phyloP scores from a whole-genome alignment of 2,329 filamentous ascomycete species.

The Fusarium nelsonii region DNA sequence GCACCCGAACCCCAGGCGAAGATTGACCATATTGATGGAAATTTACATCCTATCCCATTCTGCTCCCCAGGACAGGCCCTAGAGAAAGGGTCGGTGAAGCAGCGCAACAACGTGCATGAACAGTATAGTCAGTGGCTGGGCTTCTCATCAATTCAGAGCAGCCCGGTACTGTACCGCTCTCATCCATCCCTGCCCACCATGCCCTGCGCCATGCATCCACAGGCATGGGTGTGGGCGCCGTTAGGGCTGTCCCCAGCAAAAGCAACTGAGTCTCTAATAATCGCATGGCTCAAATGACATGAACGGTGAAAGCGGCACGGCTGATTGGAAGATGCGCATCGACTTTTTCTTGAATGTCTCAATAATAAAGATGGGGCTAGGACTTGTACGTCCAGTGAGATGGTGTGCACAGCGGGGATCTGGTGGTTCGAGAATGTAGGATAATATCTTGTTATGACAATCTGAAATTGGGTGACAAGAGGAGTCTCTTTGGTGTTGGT shows the following conservation, averaged over 20 bases:
- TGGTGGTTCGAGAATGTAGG: constrained; percentile 2
- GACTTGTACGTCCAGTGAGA: constrained; percentile 6
- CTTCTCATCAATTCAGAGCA: constrained; percentile 33
- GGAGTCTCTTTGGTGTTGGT: not conserved
- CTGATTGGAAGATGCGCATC: constrained; percentile 42
- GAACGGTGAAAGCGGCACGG: constrained; percentile 46
- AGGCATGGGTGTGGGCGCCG: constrained; percentile 43
- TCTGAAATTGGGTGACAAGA: constrained; percentile 26
- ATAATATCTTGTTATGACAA: constrained; percentile 1
- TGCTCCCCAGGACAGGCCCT: constrained; percentile 31
- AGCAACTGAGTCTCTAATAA: constrained; percentile 21
- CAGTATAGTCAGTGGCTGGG: constrained; percentile 50
- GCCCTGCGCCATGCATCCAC: constrained; percentile 43
- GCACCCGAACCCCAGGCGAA: constrained; percentile 25
- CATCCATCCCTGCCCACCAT: constrained; percentile 41
- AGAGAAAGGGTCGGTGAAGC: constrained; percentile 51
- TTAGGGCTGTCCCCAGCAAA: constrained; percentile 46
- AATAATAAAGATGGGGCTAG: constrained; percentile 29
- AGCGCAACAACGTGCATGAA: constrained; percentile 51
- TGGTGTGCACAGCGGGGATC: constrained; percentile 17
- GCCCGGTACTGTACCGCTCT: constrained; percentile 26
- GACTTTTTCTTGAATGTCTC: constrained; percentile 24
- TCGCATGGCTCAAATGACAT: constrained; percentile 25
- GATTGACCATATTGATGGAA: constrained; percentile 37
- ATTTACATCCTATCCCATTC: constrained; percentile 38